phyloP scores from a whole-genome alignment of 2,329 filamentous ascomycete genomes.

The Chrysosphaeria jannelii region DNA sequence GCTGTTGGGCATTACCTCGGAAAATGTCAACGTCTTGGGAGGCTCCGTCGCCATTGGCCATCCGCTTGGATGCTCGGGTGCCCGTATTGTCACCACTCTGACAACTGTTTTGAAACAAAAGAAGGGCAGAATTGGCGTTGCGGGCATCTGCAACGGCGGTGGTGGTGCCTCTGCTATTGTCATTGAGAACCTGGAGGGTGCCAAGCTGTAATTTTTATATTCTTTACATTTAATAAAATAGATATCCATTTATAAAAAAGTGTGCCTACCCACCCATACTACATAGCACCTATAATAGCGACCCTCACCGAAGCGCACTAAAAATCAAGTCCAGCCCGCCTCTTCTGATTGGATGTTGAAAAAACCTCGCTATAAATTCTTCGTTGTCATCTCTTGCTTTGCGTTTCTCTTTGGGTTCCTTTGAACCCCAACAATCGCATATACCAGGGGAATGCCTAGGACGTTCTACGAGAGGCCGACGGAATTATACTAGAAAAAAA shows the following conservation, averaged over 20 bases:
- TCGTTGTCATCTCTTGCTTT: too few relatives aligned
- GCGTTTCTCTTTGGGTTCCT: too few relatives aligned
- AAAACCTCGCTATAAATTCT: too few relatives aligned
- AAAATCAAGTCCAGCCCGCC: too few relatives aligned
- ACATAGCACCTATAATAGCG: background rate
- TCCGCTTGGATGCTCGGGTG: conserved; percentile 76
- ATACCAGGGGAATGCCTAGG: too few relatives aligned
- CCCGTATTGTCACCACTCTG: conserved; percentile 72
- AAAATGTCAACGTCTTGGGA: conserved; percentile 85
- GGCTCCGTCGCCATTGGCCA: conserved; percentile 90
- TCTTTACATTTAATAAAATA: conserved; percentile 1
- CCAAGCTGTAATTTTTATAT: conserved; percentile 9
- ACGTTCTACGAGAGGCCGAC: too few relatives aligned
- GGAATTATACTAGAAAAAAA: too few relatives aligned
- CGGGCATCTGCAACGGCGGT: conserved; percentile 92
- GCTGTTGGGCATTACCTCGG: conserved; percentile 45
- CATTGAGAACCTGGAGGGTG: conserved; percentile 45
- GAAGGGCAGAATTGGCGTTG: conserved; percentile 77
- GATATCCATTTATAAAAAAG: background rate
- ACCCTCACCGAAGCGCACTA: background rate
- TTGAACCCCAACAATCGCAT: too few relatives aligned
- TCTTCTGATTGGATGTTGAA: too few relatives aligned
- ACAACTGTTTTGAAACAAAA: conserved; percentile 70
- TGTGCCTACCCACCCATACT: background rate
- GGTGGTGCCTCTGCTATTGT: conserved; percentile 86